phyloP scores from a whole-genome alignment of 129 eudicot genomes.

The Calendula officinalis region DNA sequence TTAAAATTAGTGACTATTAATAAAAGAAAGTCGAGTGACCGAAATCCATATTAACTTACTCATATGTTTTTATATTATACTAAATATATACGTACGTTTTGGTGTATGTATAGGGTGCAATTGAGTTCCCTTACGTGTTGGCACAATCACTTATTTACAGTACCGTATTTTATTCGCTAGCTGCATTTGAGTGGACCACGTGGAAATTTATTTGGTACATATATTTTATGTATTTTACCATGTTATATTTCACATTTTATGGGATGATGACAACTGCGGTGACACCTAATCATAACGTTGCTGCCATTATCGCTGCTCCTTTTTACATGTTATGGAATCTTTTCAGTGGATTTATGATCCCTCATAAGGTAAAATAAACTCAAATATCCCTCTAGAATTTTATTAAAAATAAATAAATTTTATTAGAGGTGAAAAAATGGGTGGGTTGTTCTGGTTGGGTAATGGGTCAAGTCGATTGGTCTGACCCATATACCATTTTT shows the following conservation, averaged over 20 bases:
- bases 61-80: background rate
- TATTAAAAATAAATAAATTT: too few species aligned
- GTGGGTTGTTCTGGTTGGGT: too few species aligned
- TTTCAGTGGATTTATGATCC: slow-evolving; percentile 97
- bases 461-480: too few species aligned
- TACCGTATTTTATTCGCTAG: slow-evolving; percentile 75
- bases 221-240: slow-evolving; percentile 70
- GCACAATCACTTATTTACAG: slow-evolving; percentile 78
- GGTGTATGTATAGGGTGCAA: slow-evolving; percentile 62
- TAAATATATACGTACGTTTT: background rate
- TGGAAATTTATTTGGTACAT: slow-evolving; percentile 72
- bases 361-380: slow-evolving; percentile 66
- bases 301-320: slow-evolving; percentile 93
- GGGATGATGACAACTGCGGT: slow-evolving; percentile 99
- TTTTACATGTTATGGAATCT: slow-evolving; percentile 99
- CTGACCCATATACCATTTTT: too few species aligned
- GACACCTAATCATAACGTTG: slow-evolving; percentile 94
- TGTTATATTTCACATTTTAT: slow-evolving; percentile 91
- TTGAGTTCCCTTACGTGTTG: slow-evolving; percentile 93
- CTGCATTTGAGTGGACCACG: slow-evolving; percentile 79
- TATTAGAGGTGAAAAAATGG: too few species aligned
- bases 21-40: too few species aligned
- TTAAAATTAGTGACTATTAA: too few species aligned
- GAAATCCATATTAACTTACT: too few species aligned
- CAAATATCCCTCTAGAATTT: slow-evolving; percentile 6